Evolutionary conservation across 2,329 filamentous ascomycete species (phyloP).

Genomic region (Sarocladiaceae sp.): DNA sequence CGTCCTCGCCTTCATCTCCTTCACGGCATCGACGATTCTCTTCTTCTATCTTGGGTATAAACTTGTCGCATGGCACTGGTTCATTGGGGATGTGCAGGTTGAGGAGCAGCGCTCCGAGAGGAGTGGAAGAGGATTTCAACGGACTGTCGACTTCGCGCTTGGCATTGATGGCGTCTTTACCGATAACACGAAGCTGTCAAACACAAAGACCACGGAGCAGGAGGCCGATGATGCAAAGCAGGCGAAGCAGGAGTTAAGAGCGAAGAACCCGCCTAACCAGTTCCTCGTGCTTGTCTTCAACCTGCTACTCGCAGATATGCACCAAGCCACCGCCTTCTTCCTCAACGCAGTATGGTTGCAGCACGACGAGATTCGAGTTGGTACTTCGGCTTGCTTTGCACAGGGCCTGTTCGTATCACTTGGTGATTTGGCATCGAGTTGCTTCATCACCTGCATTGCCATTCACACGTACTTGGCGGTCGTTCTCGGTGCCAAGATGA

Average conservation of each 20-base stretch:
- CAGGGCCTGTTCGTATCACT: slow-evolving; percentile 68
- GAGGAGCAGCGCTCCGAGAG: neutral
- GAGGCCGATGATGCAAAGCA: neutral
- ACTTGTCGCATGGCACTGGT: slow-evolving; percentile 23
- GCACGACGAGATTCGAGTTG: slow-evolving; percentile 48
- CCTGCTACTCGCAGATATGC: slow-evolving; percentile 63
- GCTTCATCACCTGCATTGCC: slow-evolving; percentile 64
- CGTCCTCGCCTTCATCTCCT: slow-evolving; percentile 25
- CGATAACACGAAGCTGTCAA: slow-evolving; percentile 10
- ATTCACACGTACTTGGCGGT: slow-evolving; percentile 63
- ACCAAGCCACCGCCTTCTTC: slow-evolving; percentile 61
- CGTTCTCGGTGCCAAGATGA: slow-evolving; percentile 49
- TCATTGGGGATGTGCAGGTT: slow-evolving; percentile 11
- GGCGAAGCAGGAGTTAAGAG: neutral
- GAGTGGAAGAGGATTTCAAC: slow-evolving; percentile 15
- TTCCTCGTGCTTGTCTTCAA: slow-evolving; percentile 68
- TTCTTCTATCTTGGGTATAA: slow-evolving; percentile 29
- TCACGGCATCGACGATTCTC: slow-evolving; percentile 21
- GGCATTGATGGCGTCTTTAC: slow-evolving; percentile 31
- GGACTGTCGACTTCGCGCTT: slow-evolving; percentile 27
- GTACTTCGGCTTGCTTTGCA: slow-evolving; percentile 50
- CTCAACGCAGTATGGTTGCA: slow-evolving; percentile 58
- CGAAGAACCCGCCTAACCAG: slow-evolving; percentile 50
- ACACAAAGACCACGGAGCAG: neutral
- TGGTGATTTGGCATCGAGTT: slow-evolving; percentile 61